Evolutionary conservation across 2,329 filamentous ascomycete species (phyloP).

Genomic region (Arthroderma sp.): DNA sequence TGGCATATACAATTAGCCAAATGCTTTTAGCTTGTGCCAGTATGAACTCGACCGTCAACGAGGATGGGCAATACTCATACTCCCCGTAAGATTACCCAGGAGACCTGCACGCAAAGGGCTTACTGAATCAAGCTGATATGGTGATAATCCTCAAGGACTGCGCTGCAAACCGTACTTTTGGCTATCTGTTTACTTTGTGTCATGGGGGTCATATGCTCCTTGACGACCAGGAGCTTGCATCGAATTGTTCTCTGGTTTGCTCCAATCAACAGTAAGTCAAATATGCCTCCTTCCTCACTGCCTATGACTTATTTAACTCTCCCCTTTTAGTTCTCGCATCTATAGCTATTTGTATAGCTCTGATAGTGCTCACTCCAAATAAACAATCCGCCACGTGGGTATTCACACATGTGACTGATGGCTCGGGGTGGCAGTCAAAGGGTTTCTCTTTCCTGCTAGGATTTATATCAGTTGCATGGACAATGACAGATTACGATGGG

Average conservation of each 20-base stretch:
- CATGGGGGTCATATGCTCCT: slow-evolving; percentile 48
- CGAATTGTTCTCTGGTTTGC: slow-evolving; percentile 52
- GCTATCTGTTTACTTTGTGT: slow-evolving; percentile 42
- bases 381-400: slow-evolving; percentile 48
- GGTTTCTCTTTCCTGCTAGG: slow-evolving; percentile 50
- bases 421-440: slow-evolving; percentile 49
- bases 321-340: slow-evolving; percentile 41
- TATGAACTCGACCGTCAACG: slow-evolving; percentile 43
- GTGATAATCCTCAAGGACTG: slow-evolving; percentile 30
- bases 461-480: slow-evolving; percentile 34
- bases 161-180: slow-evolving; percentile 45
- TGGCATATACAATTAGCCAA: slow-evolving; percentile 50
- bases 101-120: too few species aligned
- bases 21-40: slow-evolving; percentile 49
- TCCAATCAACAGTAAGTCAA: slow-evolving; percentile 45
- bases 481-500: slow-evolving; percentile 57
- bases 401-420: slow-evolving; percentile 47
- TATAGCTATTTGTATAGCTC: slow-evolving; percentile 45
- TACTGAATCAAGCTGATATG: slow-evolving; percentile 3
- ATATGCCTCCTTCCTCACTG: background rate
- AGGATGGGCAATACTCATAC: slow-evolving; percentile 40
- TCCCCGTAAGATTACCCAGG: slow-evolving; percentile 36
- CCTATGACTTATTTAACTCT: background rate
- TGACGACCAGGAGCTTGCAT: slow-evolving; percentile 47
- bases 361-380: slow-evolving; percentile 45